Base-by-base conservation (phyloP, 805 yeast species). In the Lachancea kluyveri region DNA sequence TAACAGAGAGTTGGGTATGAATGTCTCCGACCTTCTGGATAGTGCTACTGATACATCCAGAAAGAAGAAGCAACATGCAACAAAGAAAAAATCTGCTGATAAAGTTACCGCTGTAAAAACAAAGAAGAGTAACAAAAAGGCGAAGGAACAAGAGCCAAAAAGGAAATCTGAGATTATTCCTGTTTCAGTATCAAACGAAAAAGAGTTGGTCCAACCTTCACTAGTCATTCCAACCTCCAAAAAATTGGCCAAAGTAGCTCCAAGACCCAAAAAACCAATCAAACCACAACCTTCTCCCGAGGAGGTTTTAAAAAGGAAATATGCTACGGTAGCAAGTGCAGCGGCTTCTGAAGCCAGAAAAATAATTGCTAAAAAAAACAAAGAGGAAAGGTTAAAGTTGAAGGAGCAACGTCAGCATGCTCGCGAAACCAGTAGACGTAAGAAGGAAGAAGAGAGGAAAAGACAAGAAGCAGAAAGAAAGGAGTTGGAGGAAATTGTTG, bases 291-390 rank as follows among this genome's bases (percentile, higher is more conserved):
- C 21, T 7, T 15, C 27, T n/a, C 20, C 37, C 14, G 45, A 42
- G 26, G 48, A 43, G 7, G 20, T 39, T 6, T 26, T 40, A 17
- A 42, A 39, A 29, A 56, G 46, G 31, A 46, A 30, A 22, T 53
- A 44, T 25, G 27, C 35, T 17, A 30, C 40, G 19, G 35, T 45
- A 11, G 56, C 46, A 5, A 40, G 24, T 13, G 56, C 43, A 17
- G 57, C 51, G n/a, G 57, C 61, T 3, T 40, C 44, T 9, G 26
- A 33, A 1, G 58, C 59, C 8, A 44, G 52, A 24, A 50, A 43
- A 27, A 45, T 43, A 17, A 36, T 37, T n/a, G 40, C 43, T 16
- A 40, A 42, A 21, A 43, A 40, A 19, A 50, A 41, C 27, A 47
- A 37, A 33, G 43, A 35, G 10, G 21, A 22, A 3, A 41, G 41